Conservation (phyloP, 345 rosid species). For the Heritiera fomes region DNA sequence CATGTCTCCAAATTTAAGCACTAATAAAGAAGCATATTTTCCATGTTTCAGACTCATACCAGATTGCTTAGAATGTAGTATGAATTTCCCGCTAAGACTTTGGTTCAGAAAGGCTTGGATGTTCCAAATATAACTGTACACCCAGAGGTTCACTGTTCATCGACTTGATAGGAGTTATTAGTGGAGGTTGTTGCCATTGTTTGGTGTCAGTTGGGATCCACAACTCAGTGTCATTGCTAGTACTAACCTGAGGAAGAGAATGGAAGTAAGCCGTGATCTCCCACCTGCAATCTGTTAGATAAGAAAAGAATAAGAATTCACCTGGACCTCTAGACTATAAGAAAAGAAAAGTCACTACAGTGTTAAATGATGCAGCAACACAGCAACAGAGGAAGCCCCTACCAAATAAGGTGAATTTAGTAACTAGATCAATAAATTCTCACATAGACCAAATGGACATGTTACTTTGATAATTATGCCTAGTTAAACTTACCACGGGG, state of each 20-base stretch:
- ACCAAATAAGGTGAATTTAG: not conserved
- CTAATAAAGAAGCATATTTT: not conserved
- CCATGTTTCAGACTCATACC: not conserved
- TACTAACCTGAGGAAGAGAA: slow-evolving; percentile 51
- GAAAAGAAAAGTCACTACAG: not conserved
- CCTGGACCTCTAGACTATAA: too few relatives aligned
- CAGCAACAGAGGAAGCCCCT: not conserved
- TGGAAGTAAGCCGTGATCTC: slow-evolving; percentile 71
- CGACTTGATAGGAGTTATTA: slow-evolving; percentile 82
- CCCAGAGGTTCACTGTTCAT: slow-evolving; percentile 62
- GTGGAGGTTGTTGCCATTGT: slow-evolving; percentile 75
- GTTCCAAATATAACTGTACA: slow-evolving; percentile 81
- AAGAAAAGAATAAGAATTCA: not conserved
- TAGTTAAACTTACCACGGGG: slow-evolving; percentile 44
- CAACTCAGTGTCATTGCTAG: slow-evolving; percentile 49
- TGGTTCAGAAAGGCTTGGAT: slow-evolving; percentile 52
- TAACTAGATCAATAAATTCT: not conserved
- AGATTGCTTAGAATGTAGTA: not conserved
- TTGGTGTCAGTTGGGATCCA: slow-evolving; percentile 81
- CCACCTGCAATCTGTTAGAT: slow-evolving; percentile 76
- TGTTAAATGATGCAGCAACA: not conserved
- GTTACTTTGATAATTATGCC: slow-evolving; percentile 1
- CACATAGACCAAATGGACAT: not conserved
- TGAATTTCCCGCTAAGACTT: slow-evolving; percentile 13
- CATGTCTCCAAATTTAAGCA: not conserved